Conservation (phyloP, 768 basidiomycete genomes). For the Tricholoma sp. region DNA sequence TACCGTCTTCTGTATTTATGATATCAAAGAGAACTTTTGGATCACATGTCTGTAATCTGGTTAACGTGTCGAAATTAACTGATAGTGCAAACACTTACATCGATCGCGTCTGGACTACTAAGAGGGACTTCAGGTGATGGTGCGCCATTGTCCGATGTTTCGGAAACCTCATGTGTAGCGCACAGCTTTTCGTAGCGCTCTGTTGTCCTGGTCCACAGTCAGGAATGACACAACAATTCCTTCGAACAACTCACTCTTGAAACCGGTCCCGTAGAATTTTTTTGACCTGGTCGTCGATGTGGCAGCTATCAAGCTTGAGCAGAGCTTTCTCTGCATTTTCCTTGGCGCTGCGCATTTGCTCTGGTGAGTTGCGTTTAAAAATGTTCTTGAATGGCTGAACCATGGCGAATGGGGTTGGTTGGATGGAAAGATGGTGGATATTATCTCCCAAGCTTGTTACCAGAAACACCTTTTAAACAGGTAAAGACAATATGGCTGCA, state of each 20-base stretch:
- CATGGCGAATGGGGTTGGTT: background rate
- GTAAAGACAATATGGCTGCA: background rate
- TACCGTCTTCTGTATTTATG: background rate
- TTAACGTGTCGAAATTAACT: background rate
- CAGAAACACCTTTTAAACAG: background rate
- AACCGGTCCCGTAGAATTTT: background rate
- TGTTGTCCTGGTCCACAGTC: background rate
- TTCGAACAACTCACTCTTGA: background rate
- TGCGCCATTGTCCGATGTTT: background rate
- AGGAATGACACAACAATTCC: background rate
- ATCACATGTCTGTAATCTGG: background rate
- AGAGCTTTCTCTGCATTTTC: background rate
- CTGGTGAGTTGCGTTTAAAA: background rate
- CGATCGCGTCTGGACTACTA: background rate
- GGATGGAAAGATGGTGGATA: background rate
- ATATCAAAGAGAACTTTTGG: background rate
- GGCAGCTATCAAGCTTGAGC: background rate
- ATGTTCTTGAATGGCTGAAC: background rate
- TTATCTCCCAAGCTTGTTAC: background rate
- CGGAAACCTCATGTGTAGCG: background rate
- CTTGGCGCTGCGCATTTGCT: background rate
- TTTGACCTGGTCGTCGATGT: background rate
- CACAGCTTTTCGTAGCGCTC: background rate
- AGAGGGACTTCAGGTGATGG: background rate
- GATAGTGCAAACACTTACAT: background rate